Conservation (phyloP, 306 rosid species). For the Castanea sativa region DNA sequence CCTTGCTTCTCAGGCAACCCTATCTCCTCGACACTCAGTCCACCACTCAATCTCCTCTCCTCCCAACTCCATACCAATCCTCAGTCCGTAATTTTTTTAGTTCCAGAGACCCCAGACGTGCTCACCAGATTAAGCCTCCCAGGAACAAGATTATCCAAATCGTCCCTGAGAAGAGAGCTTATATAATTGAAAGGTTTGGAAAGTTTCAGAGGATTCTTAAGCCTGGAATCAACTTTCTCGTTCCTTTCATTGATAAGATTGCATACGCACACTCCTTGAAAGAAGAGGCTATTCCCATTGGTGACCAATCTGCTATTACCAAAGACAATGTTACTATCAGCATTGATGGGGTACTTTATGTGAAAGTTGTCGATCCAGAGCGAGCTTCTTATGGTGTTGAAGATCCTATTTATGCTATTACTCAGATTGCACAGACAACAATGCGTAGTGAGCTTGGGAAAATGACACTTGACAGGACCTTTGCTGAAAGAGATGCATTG, state of each 20-base stretch:
- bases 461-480: conserved; percentile 93
- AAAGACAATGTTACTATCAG: conserved; percentile 80
- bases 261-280: conserved; percentile 86
- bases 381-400: conserved; percentile 86
- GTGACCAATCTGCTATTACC: conserved; percentile 83
- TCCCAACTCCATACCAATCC: conserved; percentile 36
- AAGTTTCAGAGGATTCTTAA: conserved; percentile 69
- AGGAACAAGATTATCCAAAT: conserved; percentile 85
- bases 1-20: conserved; percentile 18
- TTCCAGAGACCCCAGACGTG: conserved; percentile 24
- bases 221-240: conserved; percentile 78
- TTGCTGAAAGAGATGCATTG: conserved; percentile 83
- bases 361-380: conserved; percentile 91
- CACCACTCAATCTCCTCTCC: conserved; percentile 1
- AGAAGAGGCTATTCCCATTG: conserved; percentile 79
- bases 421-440: conserved; percentile 94
- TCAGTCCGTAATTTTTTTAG: conserved; percentile 44
- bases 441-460: conserved; percentile 96
- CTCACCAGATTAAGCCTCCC: conserved; percentile 65
- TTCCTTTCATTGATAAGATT: conserved; percentile 75
- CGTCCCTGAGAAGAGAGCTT: conserved; percentile 92
- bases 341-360: conserved; percentile 88
- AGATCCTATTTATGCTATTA: conserved; percentile 77
- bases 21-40: conserved; percentile 11
- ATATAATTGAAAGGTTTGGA: conserved; percentile 79